Base-by-base conservation (phyloP, 208 protist genomes). In the Wallacemonas sp. region DNA sequence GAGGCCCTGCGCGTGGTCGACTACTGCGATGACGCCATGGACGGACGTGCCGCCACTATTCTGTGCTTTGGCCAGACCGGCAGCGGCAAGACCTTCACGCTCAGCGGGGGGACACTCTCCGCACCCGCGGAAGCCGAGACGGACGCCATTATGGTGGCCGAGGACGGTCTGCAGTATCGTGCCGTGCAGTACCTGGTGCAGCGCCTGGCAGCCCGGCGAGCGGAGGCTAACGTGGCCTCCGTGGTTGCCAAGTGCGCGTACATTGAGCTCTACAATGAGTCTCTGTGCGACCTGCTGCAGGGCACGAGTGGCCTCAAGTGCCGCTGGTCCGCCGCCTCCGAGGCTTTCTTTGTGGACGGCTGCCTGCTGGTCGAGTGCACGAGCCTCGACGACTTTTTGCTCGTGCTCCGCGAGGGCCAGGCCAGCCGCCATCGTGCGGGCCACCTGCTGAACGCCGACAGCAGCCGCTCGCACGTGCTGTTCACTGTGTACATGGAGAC, bases 11-110 rank as follows among this genome's bases (percentile, higher is more conserved):
- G 79, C 38, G 75, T 97, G 20, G 45, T 55, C 2, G 59, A 65
- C 1, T 77, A 89, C 69, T 94, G 88, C 71, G 86, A 95, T 38
- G 82, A 85, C 41, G 93, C 93, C 10, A 26, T 83, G 18, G 69
- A 87, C 29, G 93, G 93, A 0, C 77, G 82, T 45, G 80, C 90
- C 25, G 81, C 90, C 22, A 94, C 93, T 7, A 65, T 97, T 4
- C 77, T 97, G 29, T 93, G 87, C 66, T 97, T 94, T 79, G 93
- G 93, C 14, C 85, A 95, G 71, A 96, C 89, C 14, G 91, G 91
- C 48, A 94, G 88, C 32, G 92, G 92, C 12, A 97, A 97, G 70
- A 95, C 92, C 2, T 93, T 83, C 74, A 96, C 92, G 16, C 82
- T 97, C 73, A 91, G 82, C 52, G 92, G 92, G 3, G 55, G 45